These are phyloP conservation scores for Ceratocystis cacaofunesta DNA, from an alignment of 2,329 filamentous ascomycete species.

Conservation along the genomic window DNA sequence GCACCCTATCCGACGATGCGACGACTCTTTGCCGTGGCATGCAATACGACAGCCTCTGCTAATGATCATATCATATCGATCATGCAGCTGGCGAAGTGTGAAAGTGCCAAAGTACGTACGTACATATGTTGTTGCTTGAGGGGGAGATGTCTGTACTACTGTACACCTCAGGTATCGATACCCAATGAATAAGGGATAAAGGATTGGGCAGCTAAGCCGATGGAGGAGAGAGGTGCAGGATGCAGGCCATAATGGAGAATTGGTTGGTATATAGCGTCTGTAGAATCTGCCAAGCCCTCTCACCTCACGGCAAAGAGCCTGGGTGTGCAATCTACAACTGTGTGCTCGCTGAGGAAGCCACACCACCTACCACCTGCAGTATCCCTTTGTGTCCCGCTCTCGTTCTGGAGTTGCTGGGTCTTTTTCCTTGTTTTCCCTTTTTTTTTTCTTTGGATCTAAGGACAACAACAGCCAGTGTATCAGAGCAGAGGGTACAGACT, in stretches of 20 bases:
- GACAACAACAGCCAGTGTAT: background rate
- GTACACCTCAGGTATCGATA: background rate
- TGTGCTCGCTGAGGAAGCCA: too few species aligned
- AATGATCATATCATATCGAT: background rate
- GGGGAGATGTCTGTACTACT: background rate
- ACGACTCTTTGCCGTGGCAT: background rate
- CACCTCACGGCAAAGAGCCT: too few species aligned
- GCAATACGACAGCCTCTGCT: background rate
- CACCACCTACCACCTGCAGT: too few species aligned
- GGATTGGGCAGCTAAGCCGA: background rate
- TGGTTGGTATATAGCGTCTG: too few species aligned
- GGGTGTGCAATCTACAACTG: too few species aligned
- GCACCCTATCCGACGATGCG: background rate
- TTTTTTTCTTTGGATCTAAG: too few species aligned
- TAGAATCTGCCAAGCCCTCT: too few species aligned
- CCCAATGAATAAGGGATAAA: background rate
- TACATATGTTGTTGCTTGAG: background rate
- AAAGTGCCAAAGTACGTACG: background rate
- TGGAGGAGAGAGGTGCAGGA: background rate
- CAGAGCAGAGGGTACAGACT: background rate
- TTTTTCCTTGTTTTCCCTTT: too few species aligned
- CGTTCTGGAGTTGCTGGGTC: too few species aligned
- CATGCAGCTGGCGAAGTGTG: background rate
- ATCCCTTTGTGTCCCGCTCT: too few species aligned
- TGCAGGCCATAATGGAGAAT: background rate